A percentile compares a stretch with the other conserved stretches of the same genome.
Evolutionary conservation across 2,329 filamentous ascomycete genomes (phyloP).

Genomic region (Fusarium sp.): DNA sequence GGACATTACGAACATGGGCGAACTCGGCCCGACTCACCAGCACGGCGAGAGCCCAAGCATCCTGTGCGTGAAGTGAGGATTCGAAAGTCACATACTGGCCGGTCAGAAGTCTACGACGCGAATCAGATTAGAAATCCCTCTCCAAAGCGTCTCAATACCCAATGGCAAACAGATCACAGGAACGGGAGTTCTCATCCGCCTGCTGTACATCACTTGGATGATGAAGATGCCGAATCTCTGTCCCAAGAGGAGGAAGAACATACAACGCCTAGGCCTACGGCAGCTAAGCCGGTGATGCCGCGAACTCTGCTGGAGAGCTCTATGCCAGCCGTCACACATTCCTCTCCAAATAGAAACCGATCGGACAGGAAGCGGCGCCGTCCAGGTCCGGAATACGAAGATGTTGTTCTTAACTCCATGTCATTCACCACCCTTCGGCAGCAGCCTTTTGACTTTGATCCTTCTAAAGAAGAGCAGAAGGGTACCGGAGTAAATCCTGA

Average conservation of each 20-base stretch:
- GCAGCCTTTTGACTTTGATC: slow-evolving; percentile 70
- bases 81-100: slow-evolving; percentile 44
- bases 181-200: slow-evolving; percentile 36
- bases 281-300: slow-evolving; percentile 30
- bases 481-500: slow-evolving; percentile 54
- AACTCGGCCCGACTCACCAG: slow-evolving; percentile 43
- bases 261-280: slow-evolving; percentile 44
- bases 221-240: slow-evolving; percentile 40
- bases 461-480: slow-evolving; percentile 58
- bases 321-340: slow-evolving; percentile 36
- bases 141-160: slow-evolving; percentile 41
- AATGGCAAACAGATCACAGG: slow-evolving; percentile 38
- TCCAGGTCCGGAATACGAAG: slow-evolving; percentile 67
- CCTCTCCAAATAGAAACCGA: slow-evolving; percentile 10
- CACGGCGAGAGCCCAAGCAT: slow-evolving; percentile 51
- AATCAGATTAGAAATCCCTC: slow-evolving; percentile 45
- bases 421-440: slow-evolving; percentile 62
- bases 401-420: slow-evolving; percentile 67
- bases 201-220: slow-evolving; percentile 41
- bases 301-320: slow-evolving; percentile 44
- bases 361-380: slow-evolving; percentile 58
- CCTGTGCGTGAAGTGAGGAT: slow-evolving; percentile 56
- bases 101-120: slow-evolving; percentile 37
- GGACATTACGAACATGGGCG: slow-evolving; percentile 35
- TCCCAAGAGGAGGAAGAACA: slow-evolving; percentile 42